Base-by-base conservation (phyloP, 805 yeast species). In the Isabelozyma heimii region DNA sequence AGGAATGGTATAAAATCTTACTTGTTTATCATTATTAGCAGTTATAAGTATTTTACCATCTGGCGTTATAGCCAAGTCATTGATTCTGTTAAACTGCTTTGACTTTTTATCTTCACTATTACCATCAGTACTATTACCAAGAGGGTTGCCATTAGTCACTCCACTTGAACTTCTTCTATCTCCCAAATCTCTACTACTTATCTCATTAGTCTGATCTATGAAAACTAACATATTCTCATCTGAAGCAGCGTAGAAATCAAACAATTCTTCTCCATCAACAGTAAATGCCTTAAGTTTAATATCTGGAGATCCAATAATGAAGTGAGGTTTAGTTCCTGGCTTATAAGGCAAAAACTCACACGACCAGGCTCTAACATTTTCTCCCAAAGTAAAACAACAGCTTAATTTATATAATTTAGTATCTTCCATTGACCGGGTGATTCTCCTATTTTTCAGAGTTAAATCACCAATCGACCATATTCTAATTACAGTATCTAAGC, bases 221-320 rank as follows among this genome's bases (percentile, higher is more conserved):
- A 26, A 49, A 53, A 24, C 14, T 12, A 43, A 12, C 45, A 13
- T 12, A 12, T 20, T 20, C 24, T 20, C 24, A 48, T 69, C 37
- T 10, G 28, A n/a, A 12, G 20, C 28, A 12, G 26, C 68, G 52
- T 73, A 72, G 49, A 74, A 74, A 49, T 74, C 78, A 57, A 72
- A 68, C n/a, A 73, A 52, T 50, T 72, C 76, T 3, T 55, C 55
- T 3, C 79, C 79, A 44, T 69, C 62, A 8, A 73, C 52, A 47
- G 71, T 69, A 47, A 55, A 74, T 1, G 70, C 75, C 49, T 70
- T 70, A 38, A 74, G 59, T 4, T 67, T 84, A 52, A 84, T 82
- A 61, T 88, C 96, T 0, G 91, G 91, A 0, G 91, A 83, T 0
- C 95, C 92, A 16, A 88, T 73, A 5, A 87, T 75, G 55, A 90